Evolutionary conservation across 2,329 filamentous ascomycete species (phyloP).

Genomic region (Microdochium trichocladiopsis): DNA sequence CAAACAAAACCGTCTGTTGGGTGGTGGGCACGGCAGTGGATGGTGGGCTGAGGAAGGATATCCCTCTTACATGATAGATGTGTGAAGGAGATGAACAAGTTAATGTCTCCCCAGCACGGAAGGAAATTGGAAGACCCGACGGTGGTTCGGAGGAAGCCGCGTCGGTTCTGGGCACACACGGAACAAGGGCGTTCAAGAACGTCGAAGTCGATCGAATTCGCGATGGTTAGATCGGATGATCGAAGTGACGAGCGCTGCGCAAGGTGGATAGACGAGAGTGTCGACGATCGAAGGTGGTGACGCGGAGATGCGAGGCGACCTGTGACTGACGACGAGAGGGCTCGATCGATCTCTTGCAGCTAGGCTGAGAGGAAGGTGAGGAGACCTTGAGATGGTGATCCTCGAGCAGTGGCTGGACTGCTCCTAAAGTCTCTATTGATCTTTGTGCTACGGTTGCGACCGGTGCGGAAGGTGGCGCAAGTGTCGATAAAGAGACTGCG

Average conservation of each 20-base stretch:
- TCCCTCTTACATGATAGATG: constrained; percentile 48
- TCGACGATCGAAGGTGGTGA: constrained; percentile 15
- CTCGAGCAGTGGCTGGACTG: neutral
- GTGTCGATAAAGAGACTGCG: neutral
- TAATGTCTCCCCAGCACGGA: constrained; percentile 81
- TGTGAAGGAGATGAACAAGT: constrained; percentile 93
- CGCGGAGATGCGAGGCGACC: constrained; percentile 7
- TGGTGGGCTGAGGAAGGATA: constrained; percentile 9
- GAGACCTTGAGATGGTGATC: neutral
- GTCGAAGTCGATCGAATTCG: constrained; percentile 9
- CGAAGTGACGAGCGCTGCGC: constrained; percentile 16
- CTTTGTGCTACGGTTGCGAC: neutral
- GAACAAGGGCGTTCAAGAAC: constrained; percentile 13
- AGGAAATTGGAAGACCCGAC: constrained; percentile 3
- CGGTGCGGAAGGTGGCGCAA: neutral
- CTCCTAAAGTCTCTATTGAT: neutral
- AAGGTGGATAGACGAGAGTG: constrained; percentile 18
- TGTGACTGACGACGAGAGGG: neutral
- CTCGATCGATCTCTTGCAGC: neutral
- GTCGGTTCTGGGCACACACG: constrained; percentile 14
- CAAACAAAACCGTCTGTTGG: too few relatives aligned
- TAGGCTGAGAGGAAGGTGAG: neutral
- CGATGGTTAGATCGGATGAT: constrained; percentile 12
- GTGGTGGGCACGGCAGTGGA: too few relatives aligned
- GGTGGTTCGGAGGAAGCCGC: constrained; percentile 3